These are phyloP conservation scores for Hygrocybe punicea DNA, from an alignment of 768 basidiomycete genomes.

Conservation along the genomic window DNA sequence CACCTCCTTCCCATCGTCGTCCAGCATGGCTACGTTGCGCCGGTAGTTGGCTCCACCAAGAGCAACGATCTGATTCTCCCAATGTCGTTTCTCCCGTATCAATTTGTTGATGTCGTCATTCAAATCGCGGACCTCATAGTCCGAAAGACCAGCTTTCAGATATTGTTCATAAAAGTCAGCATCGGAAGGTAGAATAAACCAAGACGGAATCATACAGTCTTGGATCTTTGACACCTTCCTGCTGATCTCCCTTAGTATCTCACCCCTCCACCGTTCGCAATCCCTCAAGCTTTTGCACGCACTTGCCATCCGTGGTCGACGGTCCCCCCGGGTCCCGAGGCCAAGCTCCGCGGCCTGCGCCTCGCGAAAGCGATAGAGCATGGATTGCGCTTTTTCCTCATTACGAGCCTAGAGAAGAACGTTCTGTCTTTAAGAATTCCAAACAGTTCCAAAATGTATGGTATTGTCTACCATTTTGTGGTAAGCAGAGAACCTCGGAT, in stretches of 20 bases:
- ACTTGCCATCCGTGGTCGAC: constrained; percentile 89
- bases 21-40: constrained; percentile 88
- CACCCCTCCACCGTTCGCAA: constrained; percentile 94
- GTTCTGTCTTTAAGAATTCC: background rate
- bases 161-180: background rate
- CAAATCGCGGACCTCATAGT: constrained; percentile 93
- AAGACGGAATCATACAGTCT: constrained; percentile 58
- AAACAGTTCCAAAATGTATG: no score
- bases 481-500: no score
- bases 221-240: constrained; percentile 98
- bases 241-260: constrained; percentile 91
- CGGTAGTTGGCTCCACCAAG: constrained; percentile 95
- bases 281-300: constrained; percentile 68
- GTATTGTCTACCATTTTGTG: no score
- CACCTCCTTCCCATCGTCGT: constrained; percentile 93
- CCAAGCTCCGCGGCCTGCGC: constrained; percentile 95
- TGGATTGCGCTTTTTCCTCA: constrained; percentile 96
- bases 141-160: constrained; percentile 75
- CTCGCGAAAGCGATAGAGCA: constrained; percentile 94
- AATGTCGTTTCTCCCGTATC: constrained; percentile 92
- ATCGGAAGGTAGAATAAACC: background rate
- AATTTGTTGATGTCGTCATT: constrained; percentile 98
- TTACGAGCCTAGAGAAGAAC: constrained; percentile 73
- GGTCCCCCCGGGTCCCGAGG: constrained; percentile 76
- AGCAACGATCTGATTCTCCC: constrained; percentile 97